These are phyloP conservation scores for Boletus pseudopeckii DNA, from an alignment of 768 basidiomycete species.

Conservation along the genomic window DNA sequence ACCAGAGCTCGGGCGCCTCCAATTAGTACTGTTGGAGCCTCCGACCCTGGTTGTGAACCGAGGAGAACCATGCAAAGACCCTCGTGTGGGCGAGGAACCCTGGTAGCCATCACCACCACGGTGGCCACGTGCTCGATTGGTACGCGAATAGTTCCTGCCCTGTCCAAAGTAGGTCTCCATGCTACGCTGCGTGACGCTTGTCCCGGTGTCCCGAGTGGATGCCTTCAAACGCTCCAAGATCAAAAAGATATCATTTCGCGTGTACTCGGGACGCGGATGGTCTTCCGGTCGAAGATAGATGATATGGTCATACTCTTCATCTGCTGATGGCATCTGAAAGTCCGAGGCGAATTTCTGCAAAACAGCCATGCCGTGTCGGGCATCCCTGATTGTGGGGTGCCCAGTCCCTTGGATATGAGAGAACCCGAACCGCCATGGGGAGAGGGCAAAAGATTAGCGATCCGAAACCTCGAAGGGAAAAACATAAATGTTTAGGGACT, in stretches of 20 bases:
- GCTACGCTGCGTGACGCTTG: constrained; percentile 3
- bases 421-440: constrained; percentile 8
- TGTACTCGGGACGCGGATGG: constrained; percentile 44
- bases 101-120: constrained; percentile 17
- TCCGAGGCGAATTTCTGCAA: constrained; percentile 63
- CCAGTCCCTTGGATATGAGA: constrained; percentile 47
- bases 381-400: constrained; percentile 73
- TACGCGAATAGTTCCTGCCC: constrained; percentile 7
- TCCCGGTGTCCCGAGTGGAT: constrained; percentile 23
- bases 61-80: constrained; percentile 12
- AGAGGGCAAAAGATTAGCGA: constrained; percentile 3
- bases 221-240: constrained; percentile 49
- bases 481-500: constrained; percentile 27
- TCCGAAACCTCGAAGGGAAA: constrained; percentile 2
- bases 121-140: constrained; percentile 19
- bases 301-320: constrained; percentile 69
- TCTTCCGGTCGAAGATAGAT: constrained; percentile 36
- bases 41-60: constrained; percentile 15
- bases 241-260: constrained; percentile 46
- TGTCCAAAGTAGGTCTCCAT: constrained; percentile 7
- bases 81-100: constrained; percentile 11
- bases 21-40: constrained; percentile 12
- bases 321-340: constrained; percentile 49
- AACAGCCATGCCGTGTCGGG: constrained; percentile 55
- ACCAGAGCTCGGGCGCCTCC: constrained; percentile 17